Base-by-base conservation (phyloP, 495 filamentous ascomycete species). In the Penicillium ochrochloron region DNA sequence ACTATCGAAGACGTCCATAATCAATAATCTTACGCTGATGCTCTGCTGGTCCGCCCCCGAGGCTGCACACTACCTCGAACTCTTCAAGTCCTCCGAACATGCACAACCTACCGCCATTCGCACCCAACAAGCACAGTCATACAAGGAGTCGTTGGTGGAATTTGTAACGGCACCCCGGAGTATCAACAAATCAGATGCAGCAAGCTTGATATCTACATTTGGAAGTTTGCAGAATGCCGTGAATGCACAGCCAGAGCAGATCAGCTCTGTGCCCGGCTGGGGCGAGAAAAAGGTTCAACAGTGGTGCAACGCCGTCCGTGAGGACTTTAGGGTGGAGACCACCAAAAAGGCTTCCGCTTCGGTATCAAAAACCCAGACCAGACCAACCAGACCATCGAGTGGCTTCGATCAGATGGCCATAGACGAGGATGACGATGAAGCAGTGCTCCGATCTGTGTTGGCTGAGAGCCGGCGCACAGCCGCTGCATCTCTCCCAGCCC, bases 31-130 rank as follows among this genome's bases (percentile, higher is more conserved):
- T 23, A 98, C 96, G 2, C 70, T 98, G 1, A 90, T 99, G 44
- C 83, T 98, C 2, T 94, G 92, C 79, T 98, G 95, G 94, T 92
- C 89, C 10, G 91, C 95, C 7, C 89, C 90, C 61, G 96, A 99
- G 78, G 94, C 93, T 4, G 95, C 89, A 0, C 86, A 94, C 61
- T 99, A 98, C 70, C 84, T 99, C 25, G 94, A 97, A 70, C 79
- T 96, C 19, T 98, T 92, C 83, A 99, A 98, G 70, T 90, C 88
- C 0, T 97, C 90, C 62, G 95, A 98, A 76, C 85, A 95, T 72
- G 90, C 93, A 1, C 86, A 88, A 55, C 91, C 93, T 10, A 87
- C 85, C 2, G 86, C 88, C 14, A 98, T 99, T 72, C 86, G 87
- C 63, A 90, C 92, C 6, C 89, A 92, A 65, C 92, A 95, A 73